Conservation (phyloP, 257 asterid species). For the Perilla frutescens region DNA sequence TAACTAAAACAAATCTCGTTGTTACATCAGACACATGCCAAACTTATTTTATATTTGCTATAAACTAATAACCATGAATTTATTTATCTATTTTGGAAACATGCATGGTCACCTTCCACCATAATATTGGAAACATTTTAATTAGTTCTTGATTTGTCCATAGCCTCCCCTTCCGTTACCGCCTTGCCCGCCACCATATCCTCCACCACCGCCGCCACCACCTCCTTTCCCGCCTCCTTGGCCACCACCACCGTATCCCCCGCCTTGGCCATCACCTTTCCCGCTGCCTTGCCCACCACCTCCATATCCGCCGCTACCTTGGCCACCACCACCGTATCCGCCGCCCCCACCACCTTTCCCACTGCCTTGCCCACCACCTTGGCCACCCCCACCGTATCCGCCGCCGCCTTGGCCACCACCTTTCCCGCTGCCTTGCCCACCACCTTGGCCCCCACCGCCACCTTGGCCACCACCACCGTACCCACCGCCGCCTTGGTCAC, state of each 20-base stretch:
- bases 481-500: too few relatives aligned
- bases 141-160: conserved; percentile 32
- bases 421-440: neutral
- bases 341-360: neutral
- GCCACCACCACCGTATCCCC: neutral
- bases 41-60: neutral
- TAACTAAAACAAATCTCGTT: too few relatives aligned
- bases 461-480: neutral
- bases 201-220: neutral
- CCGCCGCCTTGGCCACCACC: conserved; percentile 18
- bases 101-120: neutral
- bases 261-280: conserved; percentile 3
- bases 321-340: neutral
- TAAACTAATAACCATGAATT: neutral
- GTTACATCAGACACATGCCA: too few relatives aligned
- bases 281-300: neutral
- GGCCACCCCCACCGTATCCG: neutral
- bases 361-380: neutral
- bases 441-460: neutral
- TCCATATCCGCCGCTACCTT: neutral
- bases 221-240: neutral
- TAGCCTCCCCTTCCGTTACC: conserved; percentile 13
- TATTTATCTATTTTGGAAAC: neutral
- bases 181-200: neutral
- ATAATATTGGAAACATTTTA: neutral